These are phyloP conservation scores for Nelumbo lutea DNA, from an alignment of 164 flowering plant species.

Conservation along the genomic window DNA sequence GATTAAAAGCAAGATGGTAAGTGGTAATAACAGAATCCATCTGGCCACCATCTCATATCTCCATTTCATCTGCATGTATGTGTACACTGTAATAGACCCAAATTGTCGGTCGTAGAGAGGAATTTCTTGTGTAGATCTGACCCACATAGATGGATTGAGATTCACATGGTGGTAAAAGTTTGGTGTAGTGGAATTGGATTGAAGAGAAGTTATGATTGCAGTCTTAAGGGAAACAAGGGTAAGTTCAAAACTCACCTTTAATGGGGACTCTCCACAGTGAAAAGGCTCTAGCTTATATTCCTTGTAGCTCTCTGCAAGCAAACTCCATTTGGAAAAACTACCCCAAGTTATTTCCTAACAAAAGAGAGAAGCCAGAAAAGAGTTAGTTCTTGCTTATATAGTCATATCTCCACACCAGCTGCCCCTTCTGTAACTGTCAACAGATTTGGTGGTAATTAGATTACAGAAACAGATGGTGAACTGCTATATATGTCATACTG, in stretches of 20 bases:
- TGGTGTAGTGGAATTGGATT: not conserved
- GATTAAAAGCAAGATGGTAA: not conserved
- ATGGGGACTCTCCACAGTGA: constrained; percentile 6
- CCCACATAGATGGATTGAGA: not conserved
- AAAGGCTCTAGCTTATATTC: constrained; percentile 11
- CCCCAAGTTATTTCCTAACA: constrained; percentile 1
- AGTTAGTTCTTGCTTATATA: not conserved
- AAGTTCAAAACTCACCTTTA: constrained; percentile 12
- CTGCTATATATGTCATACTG: not conserved
- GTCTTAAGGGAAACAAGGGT: constrained; percentile 5
- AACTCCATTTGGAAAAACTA: constrained; percentile 1
- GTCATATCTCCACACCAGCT: constrained; percentile 14
- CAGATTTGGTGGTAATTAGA: constrained; percentile 2
- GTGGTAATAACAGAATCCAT: no score
- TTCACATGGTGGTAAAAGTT: constrained; percentile 8
- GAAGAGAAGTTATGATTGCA: constrained; percentile 17
- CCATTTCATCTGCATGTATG: no score
- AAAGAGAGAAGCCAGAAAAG: not conserved
- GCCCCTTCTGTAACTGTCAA: constrained; percentile 4
- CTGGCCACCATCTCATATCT: no score
- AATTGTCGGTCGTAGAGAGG: no score
- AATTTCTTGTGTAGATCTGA: no score
- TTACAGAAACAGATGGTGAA: not conserved
- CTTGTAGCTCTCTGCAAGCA: constrained; percentile 20
- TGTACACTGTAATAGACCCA: no score